Base-by-base conservation (phyloP, 1,284 basidiomycete species). In the Sanguinoderma infundibulare region DNA sequence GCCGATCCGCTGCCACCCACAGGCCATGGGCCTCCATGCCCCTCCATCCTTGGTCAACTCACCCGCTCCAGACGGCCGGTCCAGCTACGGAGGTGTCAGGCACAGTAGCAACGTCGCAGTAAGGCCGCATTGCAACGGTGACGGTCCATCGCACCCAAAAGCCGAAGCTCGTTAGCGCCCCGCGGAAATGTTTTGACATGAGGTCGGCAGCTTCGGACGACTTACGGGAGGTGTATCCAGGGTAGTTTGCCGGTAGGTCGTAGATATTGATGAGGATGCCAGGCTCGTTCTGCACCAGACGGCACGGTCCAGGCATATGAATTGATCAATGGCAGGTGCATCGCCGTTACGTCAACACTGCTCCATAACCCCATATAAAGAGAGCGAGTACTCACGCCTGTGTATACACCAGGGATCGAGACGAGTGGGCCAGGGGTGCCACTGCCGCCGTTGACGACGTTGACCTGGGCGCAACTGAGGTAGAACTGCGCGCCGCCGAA, bases 321-420 rank as follows among this genome's bases (percentile, higher is more conserved):
- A 26, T 46, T 46, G 50, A 26, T 30, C n/a, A n/a, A n/a, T n/a
- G n/a, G n/a, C n/a, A n/a, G 22, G 22, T 5, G 36, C 22, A 6
- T 22, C 26, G 28, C 5, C 20, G 28, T 32, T 46, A 36, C 42
- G 42, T 46, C 24, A 46, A 26, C 17, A 46, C 39, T 46, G 17
- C 32, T 24, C 15, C 24, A 44, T 22, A 22, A 7, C 22, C 42
- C 7, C 46, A 17, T 7, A 30, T 30, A 8, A 4, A 30, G 15
- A 22, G 22, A 44, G 15, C 12, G 17, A 32, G 17, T 9, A 49
- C 46, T 10, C 28, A 49, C 68, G 46, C 78, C 78, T 34, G 76
- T 79, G 73, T 79, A 79, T 7, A 76, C 78, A 34, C 78, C 78
- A 5, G 79, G 79, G 62, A 81, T 77, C 15, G 75, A 66, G 15